These are phyloP conservation scores for Allomyces javanicus DNA, from an alignment of 192 early-diverging fungal species.

Conservation along the genomic window DNA sequence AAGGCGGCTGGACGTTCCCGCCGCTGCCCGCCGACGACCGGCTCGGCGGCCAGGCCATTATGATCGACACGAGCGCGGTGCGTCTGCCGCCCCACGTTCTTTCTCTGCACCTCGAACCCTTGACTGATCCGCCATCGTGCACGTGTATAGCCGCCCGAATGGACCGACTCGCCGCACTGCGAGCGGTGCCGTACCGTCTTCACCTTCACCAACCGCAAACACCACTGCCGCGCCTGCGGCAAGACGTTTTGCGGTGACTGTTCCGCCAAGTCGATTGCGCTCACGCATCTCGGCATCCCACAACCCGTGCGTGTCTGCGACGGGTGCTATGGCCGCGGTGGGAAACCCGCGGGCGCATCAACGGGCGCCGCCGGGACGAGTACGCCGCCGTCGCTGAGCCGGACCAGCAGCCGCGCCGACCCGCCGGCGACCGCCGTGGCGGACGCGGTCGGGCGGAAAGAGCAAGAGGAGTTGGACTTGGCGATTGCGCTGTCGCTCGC, in stretches of 20 bases:
- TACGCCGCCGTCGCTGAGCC: conserved; percentile 10
- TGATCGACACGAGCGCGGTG: conserved; percentile 77
- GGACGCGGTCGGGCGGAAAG: conserved; percentile 14
- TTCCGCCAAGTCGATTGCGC: conserved; percentile 63
- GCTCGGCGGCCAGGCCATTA: conserved; percentile 32
- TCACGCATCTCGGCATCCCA: conserved; percentile 72
- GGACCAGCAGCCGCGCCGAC: conserved; percentile 2
- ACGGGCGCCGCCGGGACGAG: conserved; percentile 14
- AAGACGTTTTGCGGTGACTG: conserved; percentile 81
- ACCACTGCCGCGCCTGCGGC: conserved; percentile 97
- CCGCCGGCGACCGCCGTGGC: conserved; percentile 5
- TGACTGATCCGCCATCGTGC: background rate
- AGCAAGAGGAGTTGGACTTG: conserved; percentile 76
- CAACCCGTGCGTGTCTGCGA: conserved; percentile 91
- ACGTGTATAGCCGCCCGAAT: conserved; percentile 62
- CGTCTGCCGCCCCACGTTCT: conserved; percentile 4
- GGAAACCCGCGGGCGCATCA: conserved; percentile 23
- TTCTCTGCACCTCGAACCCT: background rate
- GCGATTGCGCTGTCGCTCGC: conserved; percentile 85
- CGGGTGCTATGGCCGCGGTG: conserved; percentile 40
- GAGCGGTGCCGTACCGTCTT: conserved; percentile 82
- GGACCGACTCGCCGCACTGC: conserved; percentile 87
- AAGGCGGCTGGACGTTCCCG: conserved; percentile 18
- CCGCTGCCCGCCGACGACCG: conserved; percentile 37
- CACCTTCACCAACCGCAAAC: conserved; percentile 88